Evolutionary conservation across 2,329 filamentous ascomycete genomes (phyloP).

Genomic region (Cercospora sp.): DNA sequence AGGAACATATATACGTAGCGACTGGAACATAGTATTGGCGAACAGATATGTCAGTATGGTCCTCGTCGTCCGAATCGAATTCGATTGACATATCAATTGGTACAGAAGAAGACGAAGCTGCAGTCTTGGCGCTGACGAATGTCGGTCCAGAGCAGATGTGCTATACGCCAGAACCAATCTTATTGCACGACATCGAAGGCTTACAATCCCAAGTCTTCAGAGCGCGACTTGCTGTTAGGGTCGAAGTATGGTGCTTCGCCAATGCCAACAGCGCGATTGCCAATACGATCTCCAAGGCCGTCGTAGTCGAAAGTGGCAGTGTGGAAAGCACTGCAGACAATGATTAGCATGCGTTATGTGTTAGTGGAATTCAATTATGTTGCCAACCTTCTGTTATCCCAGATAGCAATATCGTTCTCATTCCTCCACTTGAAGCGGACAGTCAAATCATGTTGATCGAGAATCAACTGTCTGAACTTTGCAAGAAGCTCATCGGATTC

Average conservation of each 20-base stretch:
- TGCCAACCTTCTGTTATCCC: constrained; percentile 57
- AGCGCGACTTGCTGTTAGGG: constrained; percentile 50
- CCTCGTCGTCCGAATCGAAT: neutral
- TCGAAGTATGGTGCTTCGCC: constrained; percentile 59
- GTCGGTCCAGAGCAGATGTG: neutral
- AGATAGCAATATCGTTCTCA: constrained; percentile 57
- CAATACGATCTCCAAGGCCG: constrained; percentile 52
- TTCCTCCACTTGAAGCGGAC: constrained; percentile 53
- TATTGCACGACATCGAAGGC: neutral
- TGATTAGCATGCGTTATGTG: constrained; percentile 63
- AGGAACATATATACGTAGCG: neutral
- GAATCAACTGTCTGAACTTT: constrained; percentile 40
- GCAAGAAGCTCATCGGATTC: constrained; percentile 31
- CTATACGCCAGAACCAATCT: neutral
- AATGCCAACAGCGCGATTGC: constrained; percentile 56
- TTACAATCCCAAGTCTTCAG: constrained; percentile 15
- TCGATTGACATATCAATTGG: neutral
- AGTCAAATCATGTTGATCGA: constrained; percentile 54
- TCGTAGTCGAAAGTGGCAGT: constrained; percentile 65
- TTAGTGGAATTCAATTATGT: neutral
- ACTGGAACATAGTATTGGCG: neutral
- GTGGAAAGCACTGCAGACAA: constrained; percentile 59
- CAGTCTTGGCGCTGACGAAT: neutral
- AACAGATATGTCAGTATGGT: neutral
- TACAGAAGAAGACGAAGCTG: too few relatives aligned